Conservation (phyloP, 2,329 filamentous ascomycete genomes). For the Fusarium sp. region DNA sequence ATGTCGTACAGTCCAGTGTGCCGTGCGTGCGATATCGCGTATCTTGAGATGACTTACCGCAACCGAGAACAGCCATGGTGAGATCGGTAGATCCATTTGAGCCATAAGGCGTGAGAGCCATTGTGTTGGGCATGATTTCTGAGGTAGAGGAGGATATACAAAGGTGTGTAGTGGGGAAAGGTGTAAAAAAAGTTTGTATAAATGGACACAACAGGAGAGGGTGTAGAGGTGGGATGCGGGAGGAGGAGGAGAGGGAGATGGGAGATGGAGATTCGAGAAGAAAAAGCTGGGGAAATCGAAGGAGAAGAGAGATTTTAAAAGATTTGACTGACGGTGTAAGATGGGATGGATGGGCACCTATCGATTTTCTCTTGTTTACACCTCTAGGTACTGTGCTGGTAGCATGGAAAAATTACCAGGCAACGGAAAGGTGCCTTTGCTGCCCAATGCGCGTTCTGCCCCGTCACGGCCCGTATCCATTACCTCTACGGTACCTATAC, state of each 20-base stretch:
- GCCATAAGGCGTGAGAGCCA: conserved; percentile 49
- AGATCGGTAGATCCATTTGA: conserved; percentile 55
- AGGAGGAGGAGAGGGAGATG: conserved; percentile 11
- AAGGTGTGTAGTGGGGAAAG: conserved; percentile 13
- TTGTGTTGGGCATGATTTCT: conserved; percentile 40
- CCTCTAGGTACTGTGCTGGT: conserved; percentile 2
- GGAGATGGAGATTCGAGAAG: conserved; percentile 13
- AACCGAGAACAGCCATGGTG: conserved; percentile 82
- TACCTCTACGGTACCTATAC: background rate
- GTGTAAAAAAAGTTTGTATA: background rate
- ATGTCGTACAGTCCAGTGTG: background rate
- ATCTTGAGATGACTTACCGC: conserved; percentile 64
- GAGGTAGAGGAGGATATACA: background rate
- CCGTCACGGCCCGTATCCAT: conserved; percentile 11
- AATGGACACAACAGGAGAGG: conserved; percentile 2
- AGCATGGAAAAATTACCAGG: conserved; percentile 31
- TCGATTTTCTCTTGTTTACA: conserved; percentile 33
- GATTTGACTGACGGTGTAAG: conserved; percentile 27
- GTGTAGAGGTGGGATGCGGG: background rate
- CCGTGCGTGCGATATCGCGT: background rate
- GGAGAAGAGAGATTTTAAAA: conserved; percentile 26
- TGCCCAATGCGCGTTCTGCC: conserved; percentile 42
- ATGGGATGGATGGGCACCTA: conserved; percentile 4
- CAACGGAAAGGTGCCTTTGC: conserved; percentile 41
- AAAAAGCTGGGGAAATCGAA: conserved; percentile 28